These are phyloP conservation scores for Trichoderma koningii DNA, from an alignment of 2,329 filamentous ascomycete species.

Conservation along the genomic window DNA sequence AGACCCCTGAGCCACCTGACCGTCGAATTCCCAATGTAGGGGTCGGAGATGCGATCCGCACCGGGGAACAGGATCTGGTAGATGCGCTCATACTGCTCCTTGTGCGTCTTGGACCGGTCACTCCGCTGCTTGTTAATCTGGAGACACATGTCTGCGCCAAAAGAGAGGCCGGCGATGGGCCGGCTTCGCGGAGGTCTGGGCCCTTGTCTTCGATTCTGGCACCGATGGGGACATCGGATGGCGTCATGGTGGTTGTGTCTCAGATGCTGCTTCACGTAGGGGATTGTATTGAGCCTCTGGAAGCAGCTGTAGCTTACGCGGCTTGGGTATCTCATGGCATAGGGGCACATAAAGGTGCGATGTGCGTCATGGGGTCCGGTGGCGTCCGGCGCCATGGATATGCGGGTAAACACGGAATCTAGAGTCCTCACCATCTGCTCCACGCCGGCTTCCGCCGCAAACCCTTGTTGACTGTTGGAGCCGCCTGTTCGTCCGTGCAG, in stretches of 20 bases:
- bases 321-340: not conserved
- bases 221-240: not conserved
- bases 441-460: not conserved
- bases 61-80: slow-evolving; percentile 4
- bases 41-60: not conserved
- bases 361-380: not conserved
- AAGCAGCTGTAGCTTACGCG: slow-evolving; percentile 1
- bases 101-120: not conserved
- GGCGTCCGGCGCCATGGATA: not conserved
- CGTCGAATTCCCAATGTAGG: not conserved
- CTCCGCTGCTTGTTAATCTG: slow-evolving; percentile 1
- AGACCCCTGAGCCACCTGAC: not conserved
- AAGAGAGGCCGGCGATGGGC: not conserved
- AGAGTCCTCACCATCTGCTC: not conserved
- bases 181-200: not conserved
- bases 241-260: not conserved
- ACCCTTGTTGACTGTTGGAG: not conserved
- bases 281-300: not conserved
- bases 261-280: slow-evolving; percentile 21
- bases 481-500: not conserved
- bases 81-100: not conserved
- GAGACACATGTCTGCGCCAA: not conserved
- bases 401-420: not conserved
- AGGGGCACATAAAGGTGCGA: slow-evolving; percentile 5
- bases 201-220: not conserved